Conservation (phyloP, 306 rosid species). For the Sicyos edulis region DNA sequence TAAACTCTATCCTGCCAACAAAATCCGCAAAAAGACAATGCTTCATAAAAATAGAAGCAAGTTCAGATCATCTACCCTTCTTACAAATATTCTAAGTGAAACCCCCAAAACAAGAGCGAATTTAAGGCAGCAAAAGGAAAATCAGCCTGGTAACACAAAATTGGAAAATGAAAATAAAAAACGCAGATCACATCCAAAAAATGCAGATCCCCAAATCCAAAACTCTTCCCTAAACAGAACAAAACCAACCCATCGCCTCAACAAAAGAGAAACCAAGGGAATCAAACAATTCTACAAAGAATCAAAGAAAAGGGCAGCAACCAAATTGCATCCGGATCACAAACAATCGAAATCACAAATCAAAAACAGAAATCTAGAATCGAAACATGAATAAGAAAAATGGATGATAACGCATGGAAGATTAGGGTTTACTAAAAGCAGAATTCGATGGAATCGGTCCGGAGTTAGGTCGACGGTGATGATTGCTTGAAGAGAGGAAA, state of each 20-base stretch:
- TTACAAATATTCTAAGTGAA: background rate
- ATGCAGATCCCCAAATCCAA: constrained; percentile 11
- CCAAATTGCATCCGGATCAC: background rate
- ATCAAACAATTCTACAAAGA: background rate
- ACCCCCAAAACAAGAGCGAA: constrained; percentile 5
- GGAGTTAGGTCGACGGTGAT: constrained; percentile 11
- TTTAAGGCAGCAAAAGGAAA: background rate
- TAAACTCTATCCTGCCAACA: background rate
- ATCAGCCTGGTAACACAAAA: background rate
- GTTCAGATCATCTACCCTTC: background rate
- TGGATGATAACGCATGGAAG: background rate
- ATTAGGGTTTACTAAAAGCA: constrained; percentile 20
- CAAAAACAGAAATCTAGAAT: background rate
- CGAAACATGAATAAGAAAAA: background rate
- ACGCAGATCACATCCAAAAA: background rate
- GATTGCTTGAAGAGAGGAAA: background rate
- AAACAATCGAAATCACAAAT: background rate
- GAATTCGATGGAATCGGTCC: background rate
- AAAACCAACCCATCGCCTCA: background rate
- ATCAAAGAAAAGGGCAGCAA: background rate
- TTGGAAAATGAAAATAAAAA: background rate
- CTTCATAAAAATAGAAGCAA: background rate
- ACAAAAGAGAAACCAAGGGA: background rate
- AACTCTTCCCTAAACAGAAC: constrained; percentile 1
- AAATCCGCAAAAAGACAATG: background rate